A percentile compares a stretch with the other conserved stretches of the same genome.
phyloP scores from a whole-genome alignment of 2,329 filamentous ascomycete genomes.

The Madurella fahalii region DNA sequence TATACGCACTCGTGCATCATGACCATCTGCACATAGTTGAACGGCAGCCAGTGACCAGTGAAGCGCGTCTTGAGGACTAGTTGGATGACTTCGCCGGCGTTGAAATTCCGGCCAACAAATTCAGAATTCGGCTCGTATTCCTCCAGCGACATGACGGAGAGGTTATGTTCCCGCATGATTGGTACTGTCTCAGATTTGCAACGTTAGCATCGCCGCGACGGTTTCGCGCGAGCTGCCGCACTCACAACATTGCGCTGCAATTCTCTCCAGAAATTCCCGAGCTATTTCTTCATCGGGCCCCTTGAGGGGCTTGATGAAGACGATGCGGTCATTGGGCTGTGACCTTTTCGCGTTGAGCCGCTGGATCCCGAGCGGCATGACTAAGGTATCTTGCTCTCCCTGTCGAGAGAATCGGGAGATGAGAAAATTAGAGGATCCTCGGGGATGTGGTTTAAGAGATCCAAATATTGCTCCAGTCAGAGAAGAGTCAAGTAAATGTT shows the following conservation, averaged over 20 bases:
- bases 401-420: too few species aligned
- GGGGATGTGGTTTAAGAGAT: too few species aligned
- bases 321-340: slow-evolving; percentile 72
- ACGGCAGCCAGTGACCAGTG: slow-evolving; percentile 69
- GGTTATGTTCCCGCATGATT: slow-evolving; percentile 62
- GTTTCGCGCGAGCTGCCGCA: slow-evolving; percentile 2
- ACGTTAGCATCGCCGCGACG: background rate
- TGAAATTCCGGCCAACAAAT: slow-evolving; percentile 87
- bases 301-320: slow-evolving; percentile 78
- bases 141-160: slow-evolving; percentile 67
- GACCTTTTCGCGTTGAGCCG: slow-evolving; percentile 71
- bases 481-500: too few species aligned
- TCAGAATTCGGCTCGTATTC: slow-evolving; percentile 78
- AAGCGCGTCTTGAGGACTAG: slow-evolving; percentile 67
- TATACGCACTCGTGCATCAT: slow-evolving; percentile 75
- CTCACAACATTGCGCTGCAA: slow-evolving; percentile 73
- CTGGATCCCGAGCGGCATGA: slow-evolving; percentile 74
- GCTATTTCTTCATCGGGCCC: slow-evolving; percentile 60
- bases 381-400: too few species aligned
- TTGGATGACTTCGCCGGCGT: slow-evolving; percentile 82
- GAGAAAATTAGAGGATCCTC: too few species aligned
- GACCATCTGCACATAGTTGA: slow-evolving; percentile 84
- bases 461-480: too few species aligned
- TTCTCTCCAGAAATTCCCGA: slow-evolving; percentile 68
- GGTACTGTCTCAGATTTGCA: slow-evolving; percentile 45